Conservation (phyloP, 2,329 filamentous ascomycete genomes). For the Acrocalymma vagum region DNA sequence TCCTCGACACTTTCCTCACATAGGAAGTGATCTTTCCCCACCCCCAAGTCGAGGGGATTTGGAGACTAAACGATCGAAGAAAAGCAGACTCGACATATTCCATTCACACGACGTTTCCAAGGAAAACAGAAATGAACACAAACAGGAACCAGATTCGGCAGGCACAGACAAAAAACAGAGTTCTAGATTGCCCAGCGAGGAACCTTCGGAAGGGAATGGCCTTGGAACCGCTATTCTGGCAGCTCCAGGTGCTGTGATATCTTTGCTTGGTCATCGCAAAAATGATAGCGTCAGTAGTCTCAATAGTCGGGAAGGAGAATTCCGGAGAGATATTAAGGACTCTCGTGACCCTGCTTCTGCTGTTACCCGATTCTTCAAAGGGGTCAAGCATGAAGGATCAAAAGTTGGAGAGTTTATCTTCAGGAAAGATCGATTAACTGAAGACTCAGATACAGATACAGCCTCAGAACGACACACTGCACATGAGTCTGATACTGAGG, state of each 20-base stretch:
- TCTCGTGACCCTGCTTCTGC: slow-evolving; percentile 58
- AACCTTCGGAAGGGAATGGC: slow-evolving; percentile 38
- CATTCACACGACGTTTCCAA: slow-evolving; percentile 48
- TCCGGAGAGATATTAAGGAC: slow-evolving; percentile 50
- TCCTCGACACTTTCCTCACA: slow-evolving; percentile 38
- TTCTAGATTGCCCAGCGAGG: slow-evolving; percentile 41
- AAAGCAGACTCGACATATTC: slow-evolving; percentile 51
- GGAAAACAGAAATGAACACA: slow-evolving; percentile 30
- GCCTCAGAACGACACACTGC: slow-evolving; percentile 55
- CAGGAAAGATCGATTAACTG: slow-evolving; percentile 60
- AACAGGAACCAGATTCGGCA: slow-evolving; percentile 25
- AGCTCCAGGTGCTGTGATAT: slow-evolving; percentile 44
- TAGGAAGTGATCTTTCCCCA: slow-evolving; percentile 46
- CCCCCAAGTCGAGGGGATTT: slow-evolving; percentile 43
- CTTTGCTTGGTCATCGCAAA: slow-evolving; percentile 43
- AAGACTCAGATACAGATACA: slow-evolving; percentile 56
- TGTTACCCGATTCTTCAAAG: slow-evolving; percentile 80
- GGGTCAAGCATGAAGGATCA: slow-evolving; percentile 71
- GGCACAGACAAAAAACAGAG: slow-evolving; percentile 31
- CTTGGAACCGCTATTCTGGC: slow-evolving; percentile 37
- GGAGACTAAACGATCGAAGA: slow-evolving; percentile 43
- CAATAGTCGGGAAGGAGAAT: slow-evolving; percentile 34
- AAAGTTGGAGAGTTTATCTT: slow-evolving; percentile 69
- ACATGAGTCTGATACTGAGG: slow-evolving; percentile 40
- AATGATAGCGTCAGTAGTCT: slow-evolving; percentile 49